Base-by-base conservation (phyloP, 2,329 filamentous ascomycete genomes). In the Fusarium buharicum region DNA sequence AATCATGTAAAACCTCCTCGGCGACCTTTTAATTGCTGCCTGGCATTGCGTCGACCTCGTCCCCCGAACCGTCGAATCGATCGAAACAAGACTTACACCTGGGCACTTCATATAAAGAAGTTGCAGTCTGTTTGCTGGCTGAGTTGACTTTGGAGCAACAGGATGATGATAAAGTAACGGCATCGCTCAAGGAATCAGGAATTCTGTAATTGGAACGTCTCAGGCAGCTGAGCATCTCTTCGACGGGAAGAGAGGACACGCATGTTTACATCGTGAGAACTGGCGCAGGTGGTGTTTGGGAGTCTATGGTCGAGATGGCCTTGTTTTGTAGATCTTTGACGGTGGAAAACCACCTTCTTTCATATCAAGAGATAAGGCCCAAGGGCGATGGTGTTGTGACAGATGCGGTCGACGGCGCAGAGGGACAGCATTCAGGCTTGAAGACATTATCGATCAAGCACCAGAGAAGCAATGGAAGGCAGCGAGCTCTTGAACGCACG, bases 1-100 rank as follows among this genome's bases (percentile, higher is more conserved):
- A 81, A 91, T 96, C 80, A 93, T 93, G 90, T 93, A 89, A 77
- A 76, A 72, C 50, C 40, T 55, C 40, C 40, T 48, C 45, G 51
- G 36, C 43, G 45, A 50, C 48, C 54, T 46, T 55, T 40, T 54
- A 53, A 67, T 63, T 55, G 54, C 60, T 70, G 55, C 55, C 50
- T 59, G 44, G 53, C 49, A 57, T 40, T 53, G 49, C 45, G 45
- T 57, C 66, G 40, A 55, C 52, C 51, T 40, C 51, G 48, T 60
- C 24, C 34, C 14, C 44, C 62, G 44, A 65, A 64, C 51, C 52
- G 53, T 54, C 41, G 56, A 48, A 69, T 44, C 59, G 64, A 69
- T 38, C 62, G 52, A 67, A 24, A 33, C 53, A 51, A 60, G 41
- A 33, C 20, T 22, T 20, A 27, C 40, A 44, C 39, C 55, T 27